These are phyloP conservation scores for Fraxinus baroniana DNA, from an alignment of 305 asterid species.

Conservation along the genomic window DNA sequence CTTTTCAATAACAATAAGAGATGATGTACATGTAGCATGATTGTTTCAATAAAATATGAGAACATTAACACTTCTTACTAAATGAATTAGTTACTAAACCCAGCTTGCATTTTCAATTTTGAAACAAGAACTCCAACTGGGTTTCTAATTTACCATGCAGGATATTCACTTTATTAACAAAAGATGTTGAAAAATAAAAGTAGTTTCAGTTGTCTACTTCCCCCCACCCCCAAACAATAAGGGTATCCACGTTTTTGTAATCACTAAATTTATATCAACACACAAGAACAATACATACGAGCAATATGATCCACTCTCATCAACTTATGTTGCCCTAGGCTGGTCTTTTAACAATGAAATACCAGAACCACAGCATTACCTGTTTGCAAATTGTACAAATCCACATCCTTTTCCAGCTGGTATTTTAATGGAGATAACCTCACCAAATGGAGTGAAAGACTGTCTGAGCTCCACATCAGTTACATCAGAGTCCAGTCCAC, in stretches of 20 bases:
- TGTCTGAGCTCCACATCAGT: constrained; percentile 82
- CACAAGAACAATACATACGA: not conserved
- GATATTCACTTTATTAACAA: not conserved
- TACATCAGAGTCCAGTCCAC: constrained; percentile 94
- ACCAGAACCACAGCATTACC: constrained; percentile 44
- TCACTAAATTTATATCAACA: not conserved
- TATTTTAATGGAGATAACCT: constrained; percentile 80
- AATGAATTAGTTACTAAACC: not conserved
- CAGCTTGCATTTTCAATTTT: not conserved
- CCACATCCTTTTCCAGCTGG: constrained; percentile 98
- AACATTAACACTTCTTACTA: not conserved
- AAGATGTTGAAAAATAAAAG: not conserved
- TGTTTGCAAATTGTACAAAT: constrained; percentile 79
- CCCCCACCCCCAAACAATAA: not conserved
- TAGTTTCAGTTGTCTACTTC: not conserved
- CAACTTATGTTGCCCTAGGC: not conserved
- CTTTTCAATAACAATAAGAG: not conserved
- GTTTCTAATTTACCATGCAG: not conserved
- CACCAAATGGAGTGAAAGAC: constrained; percentile 76
- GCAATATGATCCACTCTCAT: not conserved
- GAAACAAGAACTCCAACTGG: not conserved
- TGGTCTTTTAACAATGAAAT: not conserved
- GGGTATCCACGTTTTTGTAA: not conserved
- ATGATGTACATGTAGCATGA: not conserved
- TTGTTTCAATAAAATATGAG: not conserved